These are phyloP conservation scores for Penicillium capsulatum DNA, from an alignment of 2,329 filamentous ascomycete species.

Conservation along the genomic window DNA sequence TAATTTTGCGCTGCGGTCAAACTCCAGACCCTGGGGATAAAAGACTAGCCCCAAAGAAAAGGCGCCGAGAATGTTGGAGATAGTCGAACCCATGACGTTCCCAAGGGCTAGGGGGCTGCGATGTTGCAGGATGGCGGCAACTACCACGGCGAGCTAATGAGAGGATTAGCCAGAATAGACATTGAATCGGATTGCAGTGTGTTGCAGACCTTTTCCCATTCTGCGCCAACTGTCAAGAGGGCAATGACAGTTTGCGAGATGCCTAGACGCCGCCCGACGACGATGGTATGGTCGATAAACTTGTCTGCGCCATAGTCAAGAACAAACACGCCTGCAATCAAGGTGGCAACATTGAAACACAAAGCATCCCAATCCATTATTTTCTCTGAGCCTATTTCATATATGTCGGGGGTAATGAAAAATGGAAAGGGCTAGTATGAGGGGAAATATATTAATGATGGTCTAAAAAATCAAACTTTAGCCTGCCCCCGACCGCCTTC, in stretches of 20 bases:
- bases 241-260: conserved; percentile 49
- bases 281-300: conserved; percentile 51
- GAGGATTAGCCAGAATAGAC: conserved; percentile 1
- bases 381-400: too few species aligned
- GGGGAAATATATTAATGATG: too few species aligned
- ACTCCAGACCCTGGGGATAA: conserved; percentile 32
- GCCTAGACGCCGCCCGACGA: conserved; percentile 44
- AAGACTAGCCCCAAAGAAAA: conserved; percentile 53
- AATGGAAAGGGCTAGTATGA: too few species aligned
- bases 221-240: conserved; percentile 51
- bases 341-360: conserved; percentile 34
- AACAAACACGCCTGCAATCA: conserved; percentile 47
- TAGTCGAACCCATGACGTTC: conserved; percentile 53
- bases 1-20: conserved; percentile 49
- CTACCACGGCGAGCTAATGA: conserved; percentile 49
- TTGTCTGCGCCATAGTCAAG: conserved; percentile 52
- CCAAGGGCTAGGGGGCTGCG: conserved; percentile 50
- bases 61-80: conserved; percentile 55
- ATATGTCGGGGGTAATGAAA: too few species aligned
- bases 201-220: conserved; percentile 52
- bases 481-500: too few species aligned
- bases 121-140: conserved; percentile 46
- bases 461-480: too few species aligned
- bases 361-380: conserved; percentile 36
- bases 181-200: not conserved